A percentile compares a stretch with the other conserved stretches of the same genome.
These are phyloP conservation scores for Diospyros kaki DNA, from an alignment of 148 eudicot species.

Conservation along the genomic window DNA sequence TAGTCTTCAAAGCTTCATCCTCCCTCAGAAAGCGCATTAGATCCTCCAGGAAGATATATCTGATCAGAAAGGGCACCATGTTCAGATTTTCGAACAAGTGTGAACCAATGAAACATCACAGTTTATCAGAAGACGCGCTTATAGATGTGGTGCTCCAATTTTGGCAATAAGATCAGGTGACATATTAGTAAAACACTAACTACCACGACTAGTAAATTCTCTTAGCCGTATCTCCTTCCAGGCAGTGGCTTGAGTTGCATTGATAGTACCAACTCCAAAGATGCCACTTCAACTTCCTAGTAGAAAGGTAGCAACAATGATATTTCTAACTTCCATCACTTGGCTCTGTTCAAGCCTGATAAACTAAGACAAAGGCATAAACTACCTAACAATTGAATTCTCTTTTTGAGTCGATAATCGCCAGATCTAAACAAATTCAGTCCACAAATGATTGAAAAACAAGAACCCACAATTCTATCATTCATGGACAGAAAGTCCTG, in stretches of 20 bases:
- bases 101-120: not conserved
- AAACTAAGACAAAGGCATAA: not conserved
- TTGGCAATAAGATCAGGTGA: not conserved
- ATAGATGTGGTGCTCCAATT: not conserved
- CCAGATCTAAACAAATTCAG: not conserved
- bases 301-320: not conserved
- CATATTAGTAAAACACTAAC: not conserved
- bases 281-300: not conserved
- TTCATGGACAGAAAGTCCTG: too few species aligned
- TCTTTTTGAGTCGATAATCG: not conserved
- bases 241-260: not conserved
- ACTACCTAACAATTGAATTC: not conserved
- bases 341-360: not conserved
- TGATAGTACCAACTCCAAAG: not conserved
- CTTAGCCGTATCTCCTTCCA: not conserved
- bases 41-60: constrained; percentile 57
- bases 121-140: not conserved
- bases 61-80: constrained; percentile 15
- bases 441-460: not conserved
- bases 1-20: constrained; percentile 64
- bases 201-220: not conserved
- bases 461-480: not conserved
- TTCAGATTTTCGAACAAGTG: not conserved
- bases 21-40: constrained; percentile 76
- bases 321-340: not conserved